These are phyloP conservation scores for Fragaria nilgerrensis DNA, from an alignment of 306 rosid species.

Conservation along the genomic window DNA sequence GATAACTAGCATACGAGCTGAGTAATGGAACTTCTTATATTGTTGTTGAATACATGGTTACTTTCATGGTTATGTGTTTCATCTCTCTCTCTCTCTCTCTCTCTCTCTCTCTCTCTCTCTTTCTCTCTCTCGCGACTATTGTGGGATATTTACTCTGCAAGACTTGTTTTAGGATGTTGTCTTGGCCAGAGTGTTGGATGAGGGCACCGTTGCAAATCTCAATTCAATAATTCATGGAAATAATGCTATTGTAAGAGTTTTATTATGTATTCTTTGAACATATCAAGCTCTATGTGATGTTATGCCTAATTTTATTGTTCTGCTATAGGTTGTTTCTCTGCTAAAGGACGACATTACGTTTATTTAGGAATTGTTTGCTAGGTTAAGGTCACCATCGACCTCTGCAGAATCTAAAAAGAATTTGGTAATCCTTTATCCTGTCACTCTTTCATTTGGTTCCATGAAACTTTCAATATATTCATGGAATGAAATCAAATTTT, in stretches of 20 bases:
- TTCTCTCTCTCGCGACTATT: too few species aligned
- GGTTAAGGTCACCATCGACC: constrained; percentile 64
- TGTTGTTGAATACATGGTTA: background rate
- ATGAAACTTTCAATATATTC: background rate
- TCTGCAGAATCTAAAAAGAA: constrained; percentile 77
- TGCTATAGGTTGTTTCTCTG: constrained; percentile 73
- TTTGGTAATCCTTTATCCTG: constrained; percentile 53
- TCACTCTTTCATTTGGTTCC: background rate
- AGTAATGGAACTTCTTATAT: background rate
- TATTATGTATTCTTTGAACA: constrained; percentile 10
- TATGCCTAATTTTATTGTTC: constrained; percentile 27
- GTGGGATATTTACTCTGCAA: too few species aligned
- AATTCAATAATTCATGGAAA: too few species aligned
- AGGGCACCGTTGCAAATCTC: too few species aligned
- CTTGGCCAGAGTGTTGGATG: too few species aligned
- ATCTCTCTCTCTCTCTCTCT: too few species aligned
- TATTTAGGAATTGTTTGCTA: constrained; percentile 90
- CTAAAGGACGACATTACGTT: constrained; percentile 82
- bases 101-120: too few species aligned
- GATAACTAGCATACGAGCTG: background rate
- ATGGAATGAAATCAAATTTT: background rate
- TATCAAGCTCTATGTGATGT: constrained; percentile 8
- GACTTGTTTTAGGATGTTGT: too few species aligned
- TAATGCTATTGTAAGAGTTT: constrained; percentile 70
- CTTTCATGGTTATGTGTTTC: too few species aligned